A percentile compares a stretch with the other conserved stretches of the same genome.
Evolutionary conservation across 2,329 filamentous ascomycete genomes (phyloP).

Genomic region (Zymoseptoria passerinii): DNA sequence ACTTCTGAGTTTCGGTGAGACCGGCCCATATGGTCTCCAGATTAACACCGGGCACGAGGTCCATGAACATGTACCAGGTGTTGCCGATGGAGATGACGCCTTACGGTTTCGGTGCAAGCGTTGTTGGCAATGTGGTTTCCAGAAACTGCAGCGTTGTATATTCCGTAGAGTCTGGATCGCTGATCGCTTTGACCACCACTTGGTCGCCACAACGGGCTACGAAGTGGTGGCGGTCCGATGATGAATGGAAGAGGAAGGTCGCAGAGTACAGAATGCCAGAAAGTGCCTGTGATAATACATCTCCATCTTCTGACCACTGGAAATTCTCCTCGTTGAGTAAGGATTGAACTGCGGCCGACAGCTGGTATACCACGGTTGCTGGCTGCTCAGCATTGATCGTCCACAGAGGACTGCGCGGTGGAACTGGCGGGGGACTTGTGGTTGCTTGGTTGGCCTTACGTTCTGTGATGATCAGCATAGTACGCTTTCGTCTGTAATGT

Average conservation of each 20-base stretch:
- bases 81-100: neutral
- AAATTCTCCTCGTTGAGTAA: neutral
- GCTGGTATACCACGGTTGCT: neutral
- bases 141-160: constrained; percentile 1
- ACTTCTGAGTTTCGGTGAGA: no score
- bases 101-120: neutral
- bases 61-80: neutral
- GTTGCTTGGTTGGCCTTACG: neutral
- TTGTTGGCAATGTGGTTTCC: neutral
- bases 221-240: neutral
- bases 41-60: neutral
- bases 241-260: neutral
- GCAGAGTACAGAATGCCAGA: neutral
- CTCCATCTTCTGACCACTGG: neutral
- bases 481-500: neutral
- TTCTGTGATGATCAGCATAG: neutral
- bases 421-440: neutral
- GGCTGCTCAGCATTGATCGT: neutral
- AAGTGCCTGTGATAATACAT: neutral
- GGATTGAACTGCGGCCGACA: neutral
- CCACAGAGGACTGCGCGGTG: neutral
- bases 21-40: neutral
- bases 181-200: neutral
- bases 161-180: neutral
- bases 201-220: neutral